These are phyloP conservation scores for Coemansia sp. DNA, from an alignment of 192 early-diverging fungal genomes.

Conservation along the genomic window DNA sequence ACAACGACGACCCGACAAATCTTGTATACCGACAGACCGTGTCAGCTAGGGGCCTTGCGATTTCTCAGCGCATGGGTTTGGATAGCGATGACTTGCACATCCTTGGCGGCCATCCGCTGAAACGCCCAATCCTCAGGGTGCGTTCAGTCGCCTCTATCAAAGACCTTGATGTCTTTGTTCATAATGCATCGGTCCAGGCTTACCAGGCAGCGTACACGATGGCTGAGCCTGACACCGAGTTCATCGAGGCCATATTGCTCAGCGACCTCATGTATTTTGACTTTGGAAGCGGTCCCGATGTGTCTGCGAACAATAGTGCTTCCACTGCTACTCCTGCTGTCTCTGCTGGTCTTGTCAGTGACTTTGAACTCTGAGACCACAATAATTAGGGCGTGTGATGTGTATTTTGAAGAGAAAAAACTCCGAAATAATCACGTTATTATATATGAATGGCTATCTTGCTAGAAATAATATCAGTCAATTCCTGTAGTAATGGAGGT, in stretches of 20 bases:
- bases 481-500: too few relatives aligned
- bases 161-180: constrained; percentile 78
- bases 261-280: constrained; percentile 50
- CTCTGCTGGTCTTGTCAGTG: constrained; percentile 11
- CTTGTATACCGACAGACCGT: constrained; percentile 25
- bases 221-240: constrained; percentile 71
- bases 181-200: constrained; percentile 69
- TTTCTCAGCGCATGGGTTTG: constrained; percentile 15
- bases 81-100: constrained; percentile 19
- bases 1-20: constrained; percentile 28
- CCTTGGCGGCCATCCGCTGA: constrained; percentile 43
- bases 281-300: constrained; percentile 12
- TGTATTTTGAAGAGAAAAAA: too few relatives aligned
- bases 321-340: not conserved
- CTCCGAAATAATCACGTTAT: too few relatives aligned
- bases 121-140: constrained; percentile 77
- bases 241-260: constrained; percentile 74
- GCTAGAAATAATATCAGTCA: too few relatives aligned
- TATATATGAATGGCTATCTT: too few relatives aligned
- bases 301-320: not conserved
- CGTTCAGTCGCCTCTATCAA: constrained; percentile 64
- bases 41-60: not conserved
- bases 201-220: constrained; percentile 74
- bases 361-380: constrained; percentile 16
- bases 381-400: not conserved